These are phyloP conservation scores for Chrysoporthe deuterocubensis DNA, from an alignment of 2,329 filamentous ascomycete species.

Conservation along the genomic window DNA sequence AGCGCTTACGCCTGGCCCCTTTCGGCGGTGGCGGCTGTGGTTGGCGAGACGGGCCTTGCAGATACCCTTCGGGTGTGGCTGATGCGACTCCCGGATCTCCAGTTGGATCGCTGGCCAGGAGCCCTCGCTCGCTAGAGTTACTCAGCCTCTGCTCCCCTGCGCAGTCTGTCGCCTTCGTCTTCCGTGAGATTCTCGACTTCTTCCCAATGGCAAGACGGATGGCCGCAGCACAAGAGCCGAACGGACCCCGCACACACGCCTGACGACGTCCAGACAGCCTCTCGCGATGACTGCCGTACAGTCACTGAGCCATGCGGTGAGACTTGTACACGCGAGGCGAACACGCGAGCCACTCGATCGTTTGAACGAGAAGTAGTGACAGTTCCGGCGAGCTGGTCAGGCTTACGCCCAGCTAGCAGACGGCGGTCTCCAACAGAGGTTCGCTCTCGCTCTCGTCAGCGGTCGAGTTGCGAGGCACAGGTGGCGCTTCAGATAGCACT, in stretches of 20 bases:
- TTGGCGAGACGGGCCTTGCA: background rate
- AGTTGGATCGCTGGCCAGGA: background rate
- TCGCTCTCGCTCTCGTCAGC: background rate
- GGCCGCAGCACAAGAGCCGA: slow-evolving; percentile 16
- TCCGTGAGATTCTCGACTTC: background rate
- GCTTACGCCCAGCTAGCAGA: slow-evolving; percentile 13
- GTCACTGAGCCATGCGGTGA: slow-evolving; percentile 17
- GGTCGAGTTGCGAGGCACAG: slow-evolving; percentile 1
- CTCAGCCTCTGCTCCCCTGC: slow-evolving; percentile 1
- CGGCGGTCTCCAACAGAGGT: slow-evolving; percentile 3
- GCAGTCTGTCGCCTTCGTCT: background rate
- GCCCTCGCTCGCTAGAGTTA: background rate
- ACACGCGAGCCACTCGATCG: background rate
- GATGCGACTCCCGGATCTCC: slow-evolving; percentile 1
- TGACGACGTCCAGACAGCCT: background rate
- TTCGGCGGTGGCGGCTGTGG: slow-evolving; percentile 9
- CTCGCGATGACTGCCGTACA: slow-evolving; percentile 10
- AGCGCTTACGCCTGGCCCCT: slow-evolving; percentile 7
- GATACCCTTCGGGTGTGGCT: background rate
- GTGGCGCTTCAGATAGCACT: slow-evolving; percentile 19
- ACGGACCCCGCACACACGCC: background rate
- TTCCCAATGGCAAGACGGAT: background rate
- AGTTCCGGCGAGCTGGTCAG: slow-evolving; percentile 22
- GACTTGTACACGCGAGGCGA: slow-evolving; percentile 25
- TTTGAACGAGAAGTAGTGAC: slow-evolving; percentile 15